A percentile compares a stretch with the other conserved stretches of the same genome.
These are phyloP conservation scores for Sextonia rubra DNA, from an alignment of 164 flowering plant genomes.

Conservation along the genomic window DNA sequence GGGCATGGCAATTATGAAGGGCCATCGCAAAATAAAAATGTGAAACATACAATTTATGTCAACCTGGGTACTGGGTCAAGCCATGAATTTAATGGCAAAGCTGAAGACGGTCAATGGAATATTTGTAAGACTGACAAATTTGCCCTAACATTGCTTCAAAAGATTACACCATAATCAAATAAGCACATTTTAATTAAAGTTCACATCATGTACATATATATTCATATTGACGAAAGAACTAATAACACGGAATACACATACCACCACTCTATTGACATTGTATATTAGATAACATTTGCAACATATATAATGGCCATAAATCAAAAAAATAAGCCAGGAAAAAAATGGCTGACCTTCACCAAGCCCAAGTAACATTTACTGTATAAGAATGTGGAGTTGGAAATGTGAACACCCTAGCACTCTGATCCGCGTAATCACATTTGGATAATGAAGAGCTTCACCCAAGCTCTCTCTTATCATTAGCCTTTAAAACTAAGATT, in stretches of 20 bases:
- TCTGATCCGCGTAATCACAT: neutral
- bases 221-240: neutral
- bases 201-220: neutral
- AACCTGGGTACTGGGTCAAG: no score
- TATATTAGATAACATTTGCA: no score
- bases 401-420: neutral
- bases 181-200: no score
- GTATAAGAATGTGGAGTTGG: slow-evolving; percentile 3
- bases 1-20: no score
- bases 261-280: neutral
- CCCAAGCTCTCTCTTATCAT: slow-evolving; percentile 44
- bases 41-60: no score
- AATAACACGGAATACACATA: neutral
- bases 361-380: neutral
- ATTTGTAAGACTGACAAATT: no score
- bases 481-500: slow-evolving; percentile 71
- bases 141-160: no score
- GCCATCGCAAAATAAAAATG: no score
- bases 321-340: neutral
- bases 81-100: no score
- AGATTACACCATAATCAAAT: no score
- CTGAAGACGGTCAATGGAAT: no score
- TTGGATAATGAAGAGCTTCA: no score
- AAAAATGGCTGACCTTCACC: neutral
- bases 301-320: neutral